Evolutionary conservation across 305 asterid species (phyloP), one percentile per base, ranked within the genome.

Genomic region (Fraxinus albicans): DNA sequence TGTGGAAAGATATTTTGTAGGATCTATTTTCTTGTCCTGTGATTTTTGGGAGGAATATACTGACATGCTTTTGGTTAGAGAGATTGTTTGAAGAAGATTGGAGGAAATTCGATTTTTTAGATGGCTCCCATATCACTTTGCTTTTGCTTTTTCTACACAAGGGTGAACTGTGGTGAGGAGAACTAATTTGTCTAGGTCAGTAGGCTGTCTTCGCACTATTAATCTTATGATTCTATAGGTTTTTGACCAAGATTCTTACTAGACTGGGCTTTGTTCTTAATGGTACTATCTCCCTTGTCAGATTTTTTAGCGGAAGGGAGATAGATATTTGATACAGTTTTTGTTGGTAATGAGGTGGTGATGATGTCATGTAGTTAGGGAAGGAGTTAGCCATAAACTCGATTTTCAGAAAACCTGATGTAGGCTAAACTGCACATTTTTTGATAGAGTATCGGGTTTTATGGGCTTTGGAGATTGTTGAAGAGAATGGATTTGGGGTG

Each of bases 11-110:
- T 17, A 19, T 25, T 65, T 65, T 65, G 17, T 25, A 8, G 33
- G 33, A 65, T 63, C 31, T 8, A 63, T 21, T 65, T 65, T 9
- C 12, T 25, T 65, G 73, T 25, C 73, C 73, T 21, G 25, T 23
- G 34, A 65, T 9, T 65, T 23, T 65, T 65, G 13, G 34, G 15
- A 7, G 73, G 75, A 27, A 27, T 69, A 29, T 4, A 29, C 38
- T 9, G 75, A 69, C 38, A 69, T 69, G 75, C 38, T 69, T 69
- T 69, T 69, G 75, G 75, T 69, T 69, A 29, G 75, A 29, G 38
- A 27, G 8, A 69, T 69, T 5, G 13, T 27, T 10, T 27, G 40
- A 69, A 69, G 75, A 69, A 69, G 21, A 69, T 69, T 1, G 19
- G 19, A 69, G 36, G 75, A 69, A 29, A 69, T 35, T 25, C n/a